Evolutionary conservation across 768 basidiomycete species (phyloP).

Genomic region (Cytidiella melzeri): DNA sequence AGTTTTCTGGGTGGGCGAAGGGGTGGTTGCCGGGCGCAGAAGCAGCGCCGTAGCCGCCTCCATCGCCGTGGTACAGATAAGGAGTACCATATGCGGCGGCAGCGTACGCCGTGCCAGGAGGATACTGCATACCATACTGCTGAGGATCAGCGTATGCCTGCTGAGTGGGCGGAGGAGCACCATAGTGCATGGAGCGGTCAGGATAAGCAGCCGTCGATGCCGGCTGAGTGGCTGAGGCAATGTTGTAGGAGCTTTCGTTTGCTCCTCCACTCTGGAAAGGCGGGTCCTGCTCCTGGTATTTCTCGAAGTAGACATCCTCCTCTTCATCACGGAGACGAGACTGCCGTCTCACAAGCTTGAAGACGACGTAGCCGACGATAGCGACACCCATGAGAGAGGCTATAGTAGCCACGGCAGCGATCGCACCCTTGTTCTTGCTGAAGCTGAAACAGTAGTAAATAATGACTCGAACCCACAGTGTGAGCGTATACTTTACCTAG

Average conservation of each 20-base stretch:
- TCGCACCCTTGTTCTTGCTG: conserved; percentile 39
- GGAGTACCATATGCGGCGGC: conserved; percentile 17
- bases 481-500: too few species aligned
- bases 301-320: conserved; percentile 25
- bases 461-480: too few species aligned
- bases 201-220: conserved; percentile 21
- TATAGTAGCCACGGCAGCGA: conserved; percentile 39
- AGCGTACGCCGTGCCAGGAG: conserved; percentile 22
- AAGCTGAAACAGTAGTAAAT: conserved; percentile 30
- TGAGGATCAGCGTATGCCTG: conserved; percentile 16
- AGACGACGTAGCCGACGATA: conserved; percentile 23
- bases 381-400: conserved; percentile 32
- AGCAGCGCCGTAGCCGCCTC: conserved; percentile 3
- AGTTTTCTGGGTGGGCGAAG: conserved; percentile 10
- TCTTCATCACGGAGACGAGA: conserved; percentile 21
- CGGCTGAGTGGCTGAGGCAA: conserved; percentile 12
- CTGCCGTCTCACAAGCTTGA: conserved; percentile 28
- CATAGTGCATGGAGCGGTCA: conserved; percentile 23
- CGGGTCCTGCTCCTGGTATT: conserved; percentile 15
- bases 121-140: conserved; percentile 25
- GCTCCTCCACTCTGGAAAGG: conserved; percentile 5
- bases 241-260: conserved; percentile 10
- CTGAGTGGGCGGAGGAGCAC: conserved; percentile 6
- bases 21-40: conserved; percentile 4
- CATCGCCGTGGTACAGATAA: conserved; percentile 21